Evolutionary conservation across 1,284 basidiomycete species (phyloP).

Genomic region (Cryptococcus sp.): DNA sequence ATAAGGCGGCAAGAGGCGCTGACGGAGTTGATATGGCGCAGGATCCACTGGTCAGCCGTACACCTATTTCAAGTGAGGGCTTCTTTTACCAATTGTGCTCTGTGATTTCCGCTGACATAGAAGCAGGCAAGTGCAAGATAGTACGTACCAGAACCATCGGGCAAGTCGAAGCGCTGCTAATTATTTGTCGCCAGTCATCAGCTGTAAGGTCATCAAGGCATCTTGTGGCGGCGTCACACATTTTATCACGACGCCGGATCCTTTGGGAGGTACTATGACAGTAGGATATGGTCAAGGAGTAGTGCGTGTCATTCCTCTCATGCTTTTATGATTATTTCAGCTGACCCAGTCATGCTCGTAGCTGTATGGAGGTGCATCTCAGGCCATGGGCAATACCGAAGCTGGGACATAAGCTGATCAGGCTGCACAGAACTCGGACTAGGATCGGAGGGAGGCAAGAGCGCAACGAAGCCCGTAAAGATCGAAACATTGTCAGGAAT

Average conservation of each 20-base stretch:
- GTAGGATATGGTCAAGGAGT: conserved; percentile 61
- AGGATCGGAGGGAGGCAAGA: conserved; percentile 76
- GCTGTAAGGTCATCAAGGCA: conserved; percentile 67
- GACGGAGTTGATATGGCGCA: conserved; percentile 33
- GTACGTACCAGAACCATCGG: conserved; percentile 50
- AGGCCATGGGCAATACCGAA: neutral
- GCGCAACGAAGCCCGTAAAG: conserved; percentile 77
- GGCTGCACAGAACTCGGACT: conserved; percentile 69
- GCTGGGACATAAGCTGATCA: neutral
- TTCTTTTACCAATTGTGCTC: neutral
- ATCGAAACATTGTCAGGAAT: conserved; percentile 72
- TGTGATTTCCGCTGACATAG: neutral
- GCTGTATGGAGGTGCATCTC: conserved; percentile 36
- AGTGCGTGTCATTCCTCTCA: conserved; percentile 29
- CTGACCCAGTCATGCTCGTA: conserved; percentile 2
- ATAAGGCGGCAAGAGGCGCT: neutral
- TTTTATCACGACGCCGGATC: conserved; percentile 68
- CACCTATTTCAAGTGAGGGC: conserved; percentile 62
- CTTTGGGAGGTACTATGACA: conserved; percentile 59
- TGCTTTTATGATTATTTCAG: neutral
- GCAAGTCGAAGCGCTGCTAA: neutral
- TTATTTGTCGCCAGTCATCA: conserved; percentile 54
- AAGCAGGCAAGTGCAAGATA: conserved; percentile 70
- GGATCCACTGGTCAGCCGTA: conserved; percentile 78
- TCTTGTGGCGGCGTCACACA: conserved; percentile 87